Base-by-base conservation (phyloP, 208 protist genomes). In the Jaenimonas drosophilae region DNA sequence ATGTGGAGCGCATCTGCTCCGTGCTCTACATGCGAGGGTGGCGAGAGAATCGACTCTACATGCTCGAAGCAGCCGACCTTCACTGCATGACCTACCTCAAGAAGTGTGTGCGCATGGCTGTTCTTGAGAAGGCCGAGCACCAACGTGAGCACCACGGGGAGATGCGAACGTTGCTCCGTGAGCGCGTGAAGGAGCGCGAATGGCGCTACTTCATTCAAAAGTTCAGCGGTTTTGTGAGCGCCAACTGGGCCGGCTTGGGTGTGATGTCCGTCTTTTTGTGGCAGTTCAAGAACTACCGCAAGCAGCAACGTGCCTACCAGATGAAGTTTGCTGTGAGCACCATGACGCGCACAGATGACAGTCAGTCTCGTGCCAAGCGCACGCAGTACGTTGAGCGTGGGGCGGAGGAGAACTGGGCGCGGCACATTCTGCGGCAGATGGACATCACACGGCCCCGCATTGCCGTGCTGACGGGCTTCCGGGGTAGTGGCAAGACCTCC, bases 361-460 rank as follows among this genome's bases (percentile, higher is more conserved):
- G 0, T 32, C 23, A 41, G 12, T 29, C 19, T 31, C 16, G 52
- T 30, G 36, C 54, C 31, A 3, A 31, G 30, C 20, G 12, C 30
- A 42, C 40, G 16, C 23, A 16, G 16, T 50, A 75, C 19, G 78
- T 87, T 21, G 53, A 68, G 19, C 73, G 79, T 7, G 54, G 64
- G 20, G 63, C 45, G n/a, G 85, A 86, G 41, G 77, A 84, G 34
- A 67, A 76, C 30, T 76, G 85, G 49, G 53, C 66, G 4, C 69
- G 85, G n/a, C 77, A 84, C 50, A 67, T 80, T 21, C 53, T 89
- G 25, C 59, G 76, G 19, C 65, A 72, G 47, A 59, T 85, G 19
- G 70, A 86, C 63, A 60, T 79, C 46, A 64, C 69, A 0, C 79
- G 71, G 47, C 76, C 78, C 2, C 73, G 84, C 19, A 71, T 92